These are phyloP conservation scores for Sphaceloma murrayae DNA, from an alignment of 2,329 filamentous ascomycete genomes.

Conservation along the genomic window DNA sequence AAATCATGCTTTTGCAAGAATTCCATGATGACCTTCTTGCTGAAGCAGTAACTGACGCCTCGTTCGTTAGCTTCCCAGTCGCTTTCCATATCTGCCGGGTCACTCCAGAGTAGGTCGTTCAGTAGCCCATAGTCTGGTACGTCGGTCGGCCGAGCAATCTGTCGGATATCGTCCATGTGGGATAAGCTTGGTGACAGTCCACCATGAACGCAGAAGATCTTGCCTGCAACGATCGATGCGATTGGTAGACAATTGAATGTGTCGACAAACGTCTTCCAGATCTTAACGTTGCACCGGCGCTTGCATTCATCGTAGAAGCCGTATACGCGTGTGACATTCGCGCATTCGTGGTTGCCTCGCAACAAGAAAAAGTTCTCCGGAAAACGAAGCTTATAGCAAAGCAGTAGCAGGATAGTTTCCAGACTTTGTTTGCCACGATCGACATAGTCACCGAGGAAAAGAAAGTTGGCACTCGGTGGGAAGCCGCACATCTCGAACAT, in stretches of 20 bases:
- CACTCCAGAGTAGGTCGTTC: conserved; percentile 94
- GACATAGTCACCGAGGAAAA: conserved; percentile 94
- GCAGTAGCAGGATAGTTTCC: conserved; percentile 82
- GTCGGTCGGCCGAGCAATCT: conserved; percentile 90
- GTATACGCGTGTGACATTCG: conserved; percentile 90
- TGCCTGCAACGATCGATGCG: conserved; percentile 89
- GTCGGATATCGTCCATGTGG: conserved; percentile 97
- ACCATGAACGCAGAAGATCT: conserved; percentile 96
- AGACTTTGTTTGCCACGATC: conserved; percentile 92
- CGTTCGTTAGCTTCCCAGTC: conserved; percentile 98
- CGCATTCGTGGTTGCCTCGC: conserved; percentile 92
- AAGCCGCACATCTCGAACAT: conserved; percentile 99
- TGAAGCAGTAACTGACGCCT: conserved; percentile 96
- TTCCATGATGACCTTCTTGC: conserved; percentile 95
- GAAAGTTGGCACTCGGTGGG: conserved; percentile 80
- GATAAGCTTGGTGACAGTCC: conserved; percentile 83
- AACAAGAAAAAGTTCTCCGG: conserved; percentile 96
- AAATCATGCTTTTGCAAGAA: conserved; percentile 94
- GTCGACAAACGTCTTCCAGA: conserved; percentile 97
- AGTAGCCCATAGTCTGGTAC: conserved; percentile 93
- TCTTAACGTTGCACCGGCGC: conserved; percentile 87
- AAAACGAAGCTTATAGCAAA: conserved; percentile 96
- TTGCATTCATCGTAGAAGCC: conserved; percentile 99
- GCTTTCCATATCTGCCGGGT: conserved; percentile 88
- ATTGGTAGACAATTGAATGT: conserved; percentile 94